Base-by-base conservation (phyloP, 2,329 filamentous ascomycete species). In the Xylariaceae sp. region DNA sequence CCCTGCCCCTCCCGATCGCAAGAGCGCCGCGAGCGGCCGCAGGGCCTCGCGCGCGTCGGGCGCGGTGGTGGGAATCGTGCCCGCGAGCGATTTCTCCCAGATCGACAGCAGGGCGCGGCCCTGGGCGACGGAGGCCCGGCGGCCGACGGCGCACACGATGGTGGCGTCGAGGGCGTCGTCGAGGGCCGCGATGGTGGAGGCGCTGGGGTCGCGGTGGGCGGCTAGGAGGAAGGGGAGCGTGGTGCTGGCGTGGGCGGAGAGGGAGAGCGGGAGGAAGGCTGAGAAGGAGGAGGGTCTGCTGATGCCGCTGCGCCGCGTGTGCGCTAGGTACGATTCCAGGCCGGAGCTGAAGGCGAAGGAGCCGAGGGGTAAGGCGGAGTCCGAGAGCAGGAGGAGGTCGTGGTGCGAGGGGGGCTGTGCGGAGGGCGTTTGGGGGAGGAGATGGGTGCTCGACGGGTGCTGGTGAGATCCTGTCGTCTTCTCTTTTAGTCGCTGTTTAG, bases 261-360 rank as follows among this genome's bases (percentile, higher is more conserved):
- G 75, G 2, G 89, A 91, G 20, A 90, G 77, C 10, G 82, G 80
- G 16, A 95, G 81, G 74, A 95, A 95, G 44, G 77, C 74, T 43
- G 83, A 70, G 73, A 91, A 89, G 20, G 79, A 79, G 20, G 76
- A 71, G 19, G 75, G 68, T 18, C 71, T 32, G 52, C 62, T 21
- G 51, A 66, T 56, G 16, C 32, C 32, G 21, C 20, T 37, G 45
- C 57, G 57, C 26, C 73, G 76, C 63, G 79, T 79, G 76, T 95
- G 90, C 2, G 88, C 87, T 18, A 93, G 84, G 72, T 89, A 93
- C 41, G 90, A 93, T 75, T 95, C 90, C 16, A 95, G 82, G 2
- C 90, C 90, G 64, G 85, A 89, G 77, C 87, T 90, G 77, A 93
- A 95, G 67, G 90, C 90, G 75, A 95, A 95, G n/a, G 90, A 91